phyloP scores from a whole-genome alignment of 352 stramenopile genomes.

The Pythium myriotylum region DNA sequence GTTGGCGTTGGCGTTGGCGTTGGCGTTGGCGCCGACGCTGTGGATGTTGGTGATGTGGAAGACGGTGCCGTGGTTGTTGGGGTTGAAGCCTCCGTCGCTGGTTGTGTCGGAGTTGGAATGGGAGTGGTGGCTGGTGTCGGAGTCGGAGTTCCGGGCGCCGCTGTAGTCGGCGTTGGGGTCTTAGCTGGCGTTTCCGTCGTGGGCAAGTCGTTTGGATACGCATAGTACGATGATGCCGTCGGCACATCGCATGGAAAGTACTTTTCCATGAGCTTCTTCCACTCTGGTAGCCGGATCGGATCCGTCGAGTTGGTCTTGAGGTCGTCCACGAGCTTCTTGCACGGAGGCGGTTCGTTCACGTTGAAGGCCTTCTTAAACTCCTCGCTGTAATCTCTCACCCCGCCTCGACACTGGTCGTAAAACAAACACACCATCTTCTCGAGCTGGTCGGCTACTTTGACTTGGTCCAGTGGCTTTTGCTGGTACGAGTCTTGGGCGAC shows the following conservation, averaged over 20 bases:
- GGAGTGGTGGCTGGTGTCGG: too few species aligned
- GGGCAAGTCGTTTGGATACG: too few species aligned
- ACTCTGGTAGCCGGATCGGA: slow-evolving; percentile 24
- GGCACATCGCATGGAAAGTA: slow-evolving; percentile 26
- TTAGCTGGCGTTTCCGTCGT: background rate
- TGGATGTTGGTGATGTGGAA: too few species aligned
- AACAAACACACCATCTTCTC: slow-evolving; percentile 52
- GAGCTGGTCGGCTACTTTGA: slow-evolving; percentile 20
- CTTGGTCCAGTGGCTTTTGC: slow-evolving; percentile 2
- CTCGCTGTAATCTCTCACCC: slow-evolving; percentile 40
- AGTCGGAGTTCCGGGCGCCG: too few species aligned
- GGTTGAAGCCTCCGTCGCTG: too few species aligned
- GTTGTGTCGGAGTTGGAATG: too few species aligned
- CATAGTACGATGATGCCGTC: background rate
- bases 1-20: too few species aligned
- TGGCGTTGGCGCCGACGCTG: too few species aligned
- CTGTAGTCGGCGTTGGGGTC: too few species aligned
- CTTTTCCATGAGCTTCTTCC: slow-evolving; percentile 35
- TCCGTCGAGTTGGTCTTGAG: slow-evolving; percentile 14
- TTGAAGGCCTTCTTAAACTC: slow-evolving; percentile 41
- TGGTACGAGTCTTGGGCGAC: background rate
- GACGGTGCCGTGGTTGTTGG: too few species aligned
- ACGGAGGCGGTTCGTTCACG: slow-evolving; percentile 29
- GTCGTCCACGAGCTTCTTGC: slow-evolving; percentile 40
- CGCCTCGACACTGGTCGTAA: slow-evolving; percentile 41